A percentile compares a stretch with the other conserved stretches of the same genome.
Evolutionary conservation across 192 early-diverging fungal species (phyloP).

Genomic region (Entomortierella beljakovae): DNA sequence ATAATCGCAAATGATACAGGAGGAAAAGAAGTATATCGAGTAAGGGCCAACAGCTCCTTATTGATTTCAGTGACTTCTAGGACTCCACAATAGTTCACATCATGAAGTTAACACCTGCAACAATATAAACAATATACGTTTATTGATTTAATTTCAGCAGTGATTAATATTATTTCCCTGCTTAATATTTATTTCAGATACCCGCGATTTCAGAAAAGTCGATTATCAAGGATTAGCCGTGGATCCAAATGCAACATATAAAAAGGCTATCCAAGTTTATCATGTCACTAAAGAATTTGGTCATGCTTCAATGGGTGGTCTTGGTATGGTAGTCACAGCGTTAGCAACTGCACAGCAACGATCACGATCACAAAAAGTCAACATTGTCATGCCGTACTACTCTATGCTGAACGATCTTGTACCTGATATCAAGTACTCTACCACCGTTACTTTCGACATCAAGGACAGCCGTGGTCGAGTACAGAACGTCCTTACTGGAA

Average conservation of each 20-base stretch:
- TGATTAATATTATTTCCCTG: neutral
- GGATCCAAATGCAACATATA: slow-evolving; percentile 29
- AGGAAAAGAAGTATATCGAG: too few relatives aligned
- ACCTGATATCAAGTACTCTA: slow-evolving; percentile 20
- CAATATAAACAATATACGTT: too few relatives aligned
- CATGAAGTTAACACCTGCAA: too few relatives aligned
- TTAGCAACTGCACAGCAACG: slow-evolving; percentile 59
- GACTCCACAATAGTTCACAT: too few relatives aligned
- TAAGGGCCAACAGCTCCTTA: too few relatives aligned
- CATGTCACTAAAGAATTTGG: slow-evolving; percentile 72
- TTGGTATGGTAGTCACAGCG: slow-evolving; percentile 65
- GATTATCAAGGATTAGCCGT: slow-evolving; percentile 55
- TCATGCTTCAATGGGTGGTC: slow-evolving; percentile 63
- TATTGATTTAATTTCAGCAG: too few relatives aligned
- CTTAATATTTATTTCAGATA: slow-evolving; percentile 22
- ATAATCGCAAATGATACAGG: too few relatives aligned
- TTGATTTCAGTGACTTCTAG: too few relatives aligned
- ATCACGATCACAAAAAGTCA: slow-evolving; percentile 52
- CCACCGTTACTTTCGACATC: slow-evolving; percentile 50
- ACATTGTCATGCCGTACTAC: slow-evolving; percentile 64
- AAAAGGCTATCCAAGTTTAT: slow-evolving; percentile 57
- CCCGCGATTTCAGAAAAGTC: slow-evolving; percentile 59
- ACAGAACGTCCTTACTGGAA: slow-evolving; percentile 46
- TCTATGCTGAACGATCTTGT: slow-evolving; percentile 52
- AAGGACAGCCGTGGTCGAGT: slow-evolving; percentile 43